These are phyloP conservation scores for Neurospora africana DNA, from an alignment of 495 filamentous ascomycete species.

Conservation along the genomic window DNA sequence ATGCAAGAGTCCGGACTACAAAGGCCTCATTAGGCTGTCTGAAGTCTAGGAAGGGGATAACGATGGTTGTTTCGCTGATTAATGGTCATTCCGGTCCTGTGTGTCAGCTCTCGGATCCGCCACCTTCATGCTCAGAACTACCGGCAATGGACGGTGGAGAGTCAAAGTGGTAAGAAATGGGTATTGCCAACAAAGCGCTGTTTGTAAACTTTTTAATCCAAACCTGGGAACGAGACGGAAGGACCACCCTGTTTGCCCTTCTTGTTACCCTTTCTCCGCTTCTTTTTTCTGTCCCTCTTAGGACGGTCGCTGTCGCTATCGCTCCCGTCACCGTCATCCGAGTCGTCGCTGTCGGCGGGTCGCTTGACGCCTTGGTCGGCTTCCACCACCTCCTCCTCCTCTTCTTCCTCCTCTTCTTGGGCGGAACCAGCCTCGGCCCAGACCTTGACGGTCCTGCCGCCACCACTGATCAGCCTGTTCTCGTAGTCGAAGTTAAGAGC, in stretches of 20 bases:
- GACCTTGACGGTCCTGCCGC: constrained; percentile 72
- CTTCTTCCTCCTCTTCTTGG: constrained; percentile 32
- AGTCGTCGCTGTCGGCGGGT: constrained; percentile 30
- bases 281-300: constrained; percentile 32
- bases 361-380: constrained; percentile 34
- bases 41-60: background rate
- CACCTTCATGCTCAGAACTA: constrained; percentile 12
- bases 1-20: background rate
- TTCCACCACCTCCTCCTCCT: constrained; percentile 37
- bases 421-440: constrained; percentile 46
- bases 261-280: constrained; percentile 32
- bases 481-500: constrained; percentile 71
- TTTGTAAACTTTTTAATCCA: constrained; percentile 14
- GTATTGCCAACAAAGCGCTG: constrained; percentile 1
- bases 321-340: constrained; percentile 23
- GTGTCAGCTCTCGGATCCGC: constrained; percentile 7
- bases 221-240: constrained; percentile 20
- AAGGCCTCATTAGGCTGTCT: background rate
- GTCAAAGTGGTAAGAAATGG: background rate
- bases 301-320: constrained; percentile 36
- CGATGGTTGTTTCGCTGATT: background rate
- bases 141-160: background rate
- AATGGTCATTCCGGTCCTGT: background rate
- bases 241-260: constrained; percentile 15
- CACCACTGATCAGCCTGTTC: constrained; percentile 77